phyloP scores from a whole-genome alignment of 805 yeast genomes.

The Ogataea dorogensis region DNA sequence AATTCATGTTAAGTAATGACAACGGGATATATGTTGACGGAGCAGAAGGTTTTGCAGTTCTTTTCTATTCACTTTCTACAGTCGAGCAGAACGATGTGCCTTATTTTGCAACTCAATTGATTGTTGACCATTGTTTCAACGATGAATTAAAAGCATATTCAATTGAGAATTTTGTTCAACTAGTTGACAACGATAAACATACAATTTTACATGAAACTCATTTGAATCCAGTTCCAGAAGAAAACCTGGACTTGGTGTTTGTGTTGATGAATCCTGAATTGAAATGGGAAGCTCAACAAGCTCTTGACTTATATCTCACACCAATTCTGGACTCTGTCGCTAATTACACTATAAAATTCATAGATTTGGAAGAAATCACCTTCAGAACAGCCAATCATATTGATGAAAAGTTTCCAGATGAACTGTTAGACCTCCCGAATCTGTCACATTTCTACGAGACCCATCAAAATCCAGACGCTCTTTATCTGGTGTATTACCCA shows the following conservation, averaged over 20 bases:
- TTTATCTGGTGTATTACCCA: slow-evolving; percentile 28
- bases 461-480: not conserved
- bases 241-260: slow-evolving; percentile 11
- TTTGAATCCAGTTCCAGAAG: slow-evolving; percentile 1
- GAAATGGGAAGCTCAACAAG: slow-evolving; percentile 22
- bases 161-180: slow-evolving; percentile 23
- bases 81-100: slow-evolving; percentile 52
- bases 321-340: slow-evolving; percentile 11
- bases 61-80: slow-evolving; percentile 37
- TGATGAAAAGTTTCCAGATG: slow-evolving; percentile 23
- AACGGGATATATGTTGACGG: slow-evolving; percentile 33
- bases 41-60: slow-evolving; percentile 22
- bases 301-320: slow-evolving; percentile 15
- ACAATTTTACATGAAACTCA: slow-evolving; percentile 16
- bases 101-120: slow-evolving; percentile 43
- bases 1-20: slow-evolving; percentile 17
- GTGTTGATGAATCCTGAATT: slow-evolving; percentile 14
- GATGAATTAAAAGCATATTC: slow-evolving; percentile 28
- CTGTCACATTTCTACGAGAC: slow-evolving; percentile 20
- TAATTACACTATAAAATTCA: slow-evolving; percentile 12
- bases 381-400: slow-evolving; percentile 5
- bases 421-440: slow-evolving; percentile 26
- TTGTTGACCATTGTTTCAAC: slow-evolving; percentile 31
- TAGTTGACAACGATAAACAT: slow-evolving; percentile 5
- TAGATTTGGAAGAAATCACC: slow-evolving; percentile 2